A percentile compares a stretch with the other conserved stretches of the same genome.
Conservation (phyloP, 2,329 filamentous ascomycete genomes). For the Nemania abortiva region DNA sequence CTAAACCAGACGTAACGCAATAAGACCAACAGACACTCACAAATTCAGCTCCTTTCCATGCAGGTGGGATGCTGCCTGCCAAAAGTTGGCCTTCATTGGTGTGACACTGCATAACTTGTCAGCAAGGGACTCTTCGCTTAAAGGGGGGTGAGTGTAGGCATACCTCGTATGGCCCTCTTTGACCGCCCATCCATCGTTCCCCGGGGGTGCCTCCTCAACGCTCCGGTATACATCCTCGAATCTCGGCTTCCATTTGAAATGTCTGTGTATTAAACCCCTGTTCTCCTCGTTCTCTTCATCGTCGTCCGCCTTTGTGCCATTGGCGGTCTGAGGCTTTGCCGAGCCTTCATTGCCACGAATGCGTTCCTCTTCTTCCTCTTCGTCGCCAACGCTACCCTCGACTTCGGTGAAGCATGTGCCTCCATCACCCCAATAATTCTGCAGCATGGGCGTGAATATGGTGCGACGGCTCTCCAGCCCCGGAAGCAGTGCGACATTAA, state of each 20-base stretch:
- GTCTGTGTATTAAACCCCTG: constrained; percentile 76
- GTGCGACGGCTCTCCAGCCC: constrained; percentile 78
- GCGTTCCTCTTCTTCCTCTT: constrained; percentile 77
- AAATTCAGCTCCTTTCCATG: constrained; percentile 80
- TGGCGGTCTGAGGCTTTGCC: constrained; percentile 49
- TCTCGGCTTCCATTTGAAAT: constrained; percentile 94
- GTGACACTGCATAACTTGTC: constrained; percentile 74
- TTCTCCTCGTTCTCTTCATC: constrained; percentile 47
- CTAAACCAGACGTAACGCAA: constrained; percentile 41
- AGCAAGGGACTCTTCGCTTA: constrained; percentile 2
- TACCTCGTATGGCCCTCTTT: constrained; percentile 88
- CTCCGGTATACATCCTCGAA: constrained; percentile 90
- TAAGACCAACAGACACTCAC: constrained; percentile 70
- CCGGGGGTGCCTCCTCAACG: constrained; percentile 81
- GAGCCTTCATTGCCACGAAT: constrained; percentile 71
- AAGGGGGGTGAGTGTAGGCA: constrained; percentile 43
- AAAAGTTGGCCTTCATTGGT: constrained; percentile 92
- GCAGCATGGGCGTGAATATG: constrained; percentile 86
- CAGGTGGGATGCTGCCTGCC: constrained; percentile 74
- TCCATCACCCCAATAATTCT: constrained; percentile 91
- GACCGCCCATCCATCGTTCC: constrained; percentile 94
- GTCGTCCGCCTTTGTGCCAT: constrained; percentile 46
- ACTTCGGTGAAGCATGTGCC: constrained; percentile 88
- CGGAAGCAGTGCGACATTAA: constrained; percentile 89
- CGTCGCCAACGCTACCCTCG: constrained; percentile 72